phyloP scores from a whole-genome alignment of 176 grass and related monocot genomes.

The Bonia amplexicaulis region DNA sequence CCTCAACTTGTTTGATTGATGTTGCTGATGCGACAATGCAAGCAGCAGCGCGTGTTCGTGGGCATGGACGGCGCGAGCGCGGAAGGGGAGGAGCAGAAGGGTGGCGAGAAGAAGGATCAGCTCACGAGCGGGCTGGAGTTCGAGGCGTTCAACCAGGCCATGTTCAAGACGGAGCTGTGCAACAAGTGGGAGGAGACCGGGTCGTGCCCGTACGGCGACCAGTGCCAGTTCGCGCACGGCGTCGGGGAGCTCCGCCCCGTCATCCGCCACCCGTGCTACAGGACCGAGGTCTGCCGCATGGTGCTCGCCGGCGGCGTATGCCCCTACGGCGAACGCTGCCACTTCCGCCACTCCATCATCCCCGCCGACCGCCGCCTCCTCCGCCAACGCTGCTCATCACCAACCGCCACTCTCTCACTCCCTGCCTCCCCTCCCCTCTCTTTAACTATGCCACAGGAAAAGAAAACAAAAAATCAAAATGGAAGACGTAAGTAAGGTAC shows the following conservation, averaged over 20 bases:
- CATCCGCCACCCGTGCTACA: slow-evolving; percentile 94
- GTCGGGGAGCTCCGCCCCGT: slow-evolving; percentile 87
- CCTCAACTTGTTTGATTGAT: not conserved
- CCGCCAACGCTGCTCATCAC: slow-evolving; percentile 36
- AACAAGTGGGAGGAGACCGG: slow-evolving; percentile 97
- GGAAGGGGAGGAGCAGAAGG: slow-evolving; percentile 7
- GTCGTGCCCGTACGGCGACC: slow-evolving; percentile 61
- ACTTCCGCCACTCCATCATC: slow-evolving; percentile 82
- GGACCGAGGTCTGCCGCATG: slow-evolving; percentile 92
- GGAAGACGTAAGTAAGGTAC: slow-evolving; percentile 18
- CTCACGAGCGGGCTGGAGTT: slow-evolving; percentile 49
- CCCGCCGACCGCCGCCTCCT: slow-evolving; percentile 50
- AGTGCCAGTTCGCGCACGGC: slow-evolving; percentile 98
- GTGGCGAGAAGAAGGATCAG: slow-evolving; percentile 11
- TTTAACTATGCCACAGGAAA: not conserved
- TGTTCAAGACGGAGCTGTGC: slow-evolving; percentile 98
- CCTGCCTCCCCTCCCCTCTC: slow-evolving; percentile 36
- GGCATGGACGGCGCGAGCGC: slow-evolving; percentile 24
- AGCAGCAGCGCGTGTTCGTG: slow-evolving; percentile 72
- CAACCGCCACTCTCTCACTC: slow-evolving; percentile 34
- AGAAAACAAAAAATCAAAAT: not conserved
- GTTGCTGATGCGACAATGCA: slow-evolving; percentile 4
- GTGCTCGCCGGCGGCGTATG: slow-evolving; percentile 65
- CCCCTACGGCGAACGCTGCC: slow-evolving; percentile 95
- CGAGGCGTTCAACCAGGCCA: slow-evolving; percentile 92